phyloP scores from a whole-genome alignment of 1,139 yeast species.

The Taphrina wiesneri region DNA sequence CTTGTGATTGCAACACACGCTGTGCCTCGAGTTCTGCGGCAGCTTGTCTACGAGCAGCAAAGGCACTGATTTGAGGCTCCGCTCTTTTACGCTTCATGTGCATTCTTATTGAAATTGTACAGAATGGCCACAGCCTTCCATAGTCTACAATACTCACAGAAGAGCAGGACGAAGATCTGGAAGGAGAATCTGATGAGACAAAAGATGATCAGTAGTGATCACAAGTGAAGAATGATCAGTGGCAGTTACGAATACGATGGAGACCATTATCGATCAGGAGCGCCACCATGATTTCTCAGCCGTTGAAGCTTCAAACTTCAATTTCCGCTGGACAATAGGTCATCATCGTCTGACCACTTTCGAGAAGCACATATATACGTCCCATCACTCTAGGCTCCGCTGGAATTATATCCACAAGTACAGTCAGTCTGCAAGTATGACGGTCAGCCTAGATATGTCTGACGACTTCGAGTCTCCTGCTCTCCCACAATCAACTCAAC shows the following conservation, averaged over 20 bases:
- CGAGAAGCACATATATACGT: no score
- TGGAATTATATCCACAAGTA: no score
- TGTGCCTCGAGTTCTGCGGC: not conserved
- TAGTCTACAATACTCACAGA: no score
- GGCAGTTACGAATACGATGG: not conserved
- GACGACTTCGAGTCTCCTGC: slow-evolving; percentile 21
- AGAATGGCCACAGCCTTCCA: no score
- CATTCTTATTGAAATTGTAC: no score
- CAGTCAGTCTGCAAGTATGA: not conserved
- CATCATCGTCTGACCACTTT: not conserved
- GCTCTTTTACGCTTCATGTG: slow-evolving; percentile 25
- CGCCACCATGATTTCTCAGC: slow-evolving; percentile 12
- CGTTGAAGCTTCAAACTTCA: not conserved
- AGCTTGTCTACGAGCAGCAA: slow-evolving; percentile 25
- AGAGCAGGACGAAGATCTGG: no score
- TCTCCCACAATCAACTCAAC: not conserved
- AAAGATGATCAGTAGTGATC: not conserved
- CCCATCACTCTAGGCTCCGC: not conserved
- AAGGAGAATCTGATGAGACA: no score
- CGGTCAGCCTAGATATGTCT: slow-evolving; percentile 26
- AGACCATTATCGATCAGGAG: not conserved
- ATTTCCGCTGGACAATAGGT: not conserved
- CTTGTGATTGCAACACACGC: not conserved
- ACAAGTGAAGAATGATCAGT: not conserved
- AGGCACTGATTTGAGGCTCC: slow-evolving; percentile 22